Base-by-base conservation (phyloP, 345 rosid genomes). In the Hypericum perforatum region DNA sequence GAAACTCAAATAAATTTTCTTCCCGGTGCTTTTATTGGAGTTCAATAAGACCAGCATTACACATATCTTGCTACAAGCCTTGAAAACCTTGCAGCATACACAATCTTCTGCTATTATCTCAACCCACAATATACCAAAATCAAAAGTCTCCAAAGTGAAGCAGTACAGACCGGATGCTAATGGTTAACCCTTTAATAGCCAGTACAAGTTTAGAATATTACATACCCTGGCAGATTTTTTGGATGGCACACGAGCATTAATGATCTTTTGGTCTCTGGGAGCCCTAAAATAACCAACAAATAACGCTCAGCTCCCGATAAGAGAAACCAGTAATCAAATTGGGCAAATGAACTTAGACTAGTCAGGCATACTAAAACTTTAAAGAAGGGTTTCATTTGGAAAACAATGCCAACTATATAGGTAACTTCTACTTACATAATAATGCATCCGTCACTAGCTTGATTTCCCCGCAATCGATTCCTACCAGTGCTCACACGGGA, bases 191-290 rank as follows among this genome's bases (percentile, higher is more conserved):
- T 22, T 4, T 22, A 41, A 39, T 4, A 13, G 14, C 58, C 9
- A 12, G 39, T 11, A 12, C 6, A 32, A 53, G 45, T 6, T 10
- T 43, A 37, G 38, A 38, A 63, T 57, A 43, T 37, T 29, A 29
- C 72, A 41, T 74, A 88, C 94, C 82, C 64, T 71, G 53, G 75
- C 45, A 60, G 79, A 52, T 67, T 70, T 79, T 59, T 64, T 72
- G 62, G 71, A 65, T 37, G 61, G 44, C 16, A 57, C 43, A 63
- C 12, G 61, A 53, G 67, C 66, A 39, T 45, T 73, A 44, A 57
- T 58, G 49, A 42, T 65, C 43, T 47, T 59, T 62, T 60, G 64
- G 39, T 52, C 61, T 66, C 60, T 80, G 60, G 76, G 4, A 60
- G 66, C 74, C 76, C 86, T 79, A 61, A 22, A 22, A 22, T 22